Percentiles rank a stretch among this genome's conserved stretches.
phyloP scores from a whole-genome alignment of 768 basidiomycete genomes.

The Rhizopogon vulgaris region DNA sequence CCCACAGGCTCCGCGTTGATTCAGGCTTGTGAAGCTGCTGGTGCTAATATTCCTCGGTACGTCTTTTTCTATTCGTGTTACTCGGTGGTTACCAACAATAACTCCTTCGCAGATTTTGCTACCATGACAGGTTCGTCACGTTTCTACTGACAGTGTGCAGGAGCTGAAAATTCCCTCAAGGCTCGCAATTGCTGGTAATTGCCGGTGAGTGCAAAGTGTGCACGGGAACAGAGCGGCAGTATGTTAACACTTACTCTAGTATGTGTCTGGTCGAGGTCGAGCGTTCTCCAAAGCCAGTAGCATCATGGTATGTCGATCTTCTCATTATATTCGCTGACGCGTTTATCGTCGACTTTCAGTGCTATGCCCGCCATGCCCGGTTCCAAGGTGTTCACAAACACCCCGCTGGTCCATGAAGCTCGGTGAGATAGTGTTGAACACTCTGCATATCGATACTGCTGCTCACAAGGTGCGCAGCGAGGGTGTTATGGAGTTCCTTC shows the following conservation, averaged over 20 bases:
- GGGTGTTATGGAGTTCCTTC: conserved; percentile 98
- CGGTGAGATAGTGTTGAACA: conserved; percentile 37
- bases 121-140: conserved; percentile 67
- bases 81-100: conserved; percentile 4
- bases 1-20: conserved; percentile 83
- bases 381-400: conserved; percentile 88
- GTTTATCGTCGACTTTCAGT: conserved; percentile 31
- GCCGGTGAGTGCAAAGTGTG: conserved; percentile 54
- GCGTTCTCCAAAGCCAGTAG: conserved; percentile 89
- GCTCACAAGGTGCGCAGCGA: conserved; percentile 46
- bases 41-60: conserved; percentile 74
- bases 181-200: conserved; percentile 95
- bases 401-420: conserved; percentile 84
- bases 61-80: conserved; percentile 10
- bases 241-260: conserved; percentile 31
- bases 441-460: not conserved
- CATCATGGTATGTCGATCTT: conserved; percentile 64
- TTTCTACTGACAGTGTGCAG: conserved; percentile 2
- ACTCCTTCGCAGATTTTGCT: conserved; percentile 56
- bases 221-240: not conserved
- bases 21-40: conserved; percentile 91
- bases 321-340: not conserved
- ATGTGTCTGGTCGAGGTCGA: conserved; percentile 99
- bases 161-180: conserved; percentile 29
- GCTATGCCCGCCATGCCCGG: conserved; percentile 98